Conservation (phyloP, 257 asterid species). For the Phtheirospermum japonicum region DNA sequence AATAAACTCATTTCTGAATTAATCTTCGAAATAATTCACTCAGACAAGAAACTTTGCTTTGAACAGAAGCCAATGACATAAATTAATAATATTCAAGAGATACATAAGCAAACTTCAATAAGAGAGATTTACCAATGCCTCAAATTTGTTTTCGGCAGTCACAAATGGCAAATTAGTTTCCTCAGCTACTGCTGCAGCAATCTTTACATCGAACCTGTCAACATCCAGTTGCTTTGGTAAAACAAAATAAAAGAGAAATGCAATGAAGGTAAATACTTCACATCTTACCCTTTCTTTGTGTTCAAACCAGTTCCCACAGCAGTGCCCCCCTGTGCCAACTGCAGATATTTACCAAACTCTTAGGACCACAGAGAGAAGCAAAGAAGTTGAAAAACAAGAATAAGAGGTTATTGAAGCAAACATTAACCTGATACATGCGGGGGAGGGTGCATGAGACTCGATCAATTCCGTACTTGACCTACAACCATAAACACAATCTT, state of each 20-base stretch:
- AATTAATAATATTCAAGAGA: slow-evolving; percentile 14
- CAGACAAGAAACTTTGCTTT: slow-evolving; percentile 1
- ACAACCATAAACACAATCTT: slow-evolving; percentile 24
- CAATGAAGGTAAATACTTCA: slow-evolving; percentile 10
- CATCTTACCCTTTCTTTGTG: slow-evolving; percentile 83
- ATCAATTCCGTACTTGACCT: slow-evolving; percentile 94
- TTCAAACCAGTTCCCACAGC: slow-evolving; percentile 98
- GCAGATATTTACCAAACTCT: slow-evolving; percentile 38
- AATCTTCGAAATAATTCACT: not conserved
- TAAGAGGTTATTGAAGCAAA: slow-evolving; percentile 8
- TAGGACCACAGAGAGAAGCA: slow-evolving; percentile 32
- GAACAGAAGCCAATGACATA: slow-evolving; percentile 11
- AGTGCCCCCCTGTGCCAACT: slow-evolving; percentile 99
- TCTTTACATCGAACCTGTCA: slow-evolving; percentile 88
- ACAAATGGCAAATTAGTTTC: slow-evolving; percentile 93
- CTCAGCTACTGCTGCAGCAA: slow-evolving; percentile 96
- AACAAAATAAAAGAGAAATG: not conserved
- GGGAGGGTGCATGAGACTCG: slow-evolving; percentile 87
- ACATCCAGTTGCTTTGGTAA: slow-evolving; percentile 20
- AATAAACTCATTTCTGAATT: not conserved
- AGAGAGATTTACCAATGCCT: slow-evolving; percentile 66
- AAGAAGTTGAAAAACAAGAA: slow-evolving; percentile 25
- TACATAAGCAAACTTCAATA: not conserved
- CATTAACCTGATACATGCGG: slow-evolving; percentile 78
- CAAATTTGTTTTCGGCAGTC: slow-evolving; percentile 99